These are phyloP conservation scores for Calonectria pteridis DNA, from an alignment of 2,329 filamentous ascomycete genomes.

Conservation along the genomic window DNA sequence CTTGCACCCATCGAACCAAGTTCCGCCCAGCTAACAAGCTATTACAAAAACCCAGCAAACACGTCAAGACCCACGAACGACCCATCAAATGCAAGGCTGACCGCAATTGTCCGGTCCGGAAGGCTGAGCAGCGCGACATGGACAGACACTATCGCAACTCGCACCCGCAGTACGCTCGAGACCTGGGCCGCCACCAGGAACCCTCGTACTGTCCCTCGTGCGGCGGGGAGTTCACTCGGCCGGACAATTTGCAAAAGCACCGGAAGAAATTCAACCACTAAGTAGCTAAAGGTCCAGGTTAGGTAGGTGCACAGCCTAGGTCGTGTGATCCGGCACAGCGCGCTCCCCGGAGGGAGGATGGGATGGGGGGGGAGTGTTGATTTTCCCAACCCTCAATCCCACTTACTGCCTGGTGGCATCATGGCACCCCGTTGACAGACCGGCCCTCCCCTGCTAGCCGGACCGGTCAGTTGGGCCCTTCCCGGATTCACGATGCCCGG, in stretches of 20 bases:
- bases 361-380: not conserved
- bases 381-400: not conserved
- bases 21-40: conserved; percentile 2
- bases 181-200: conserved; percentile 14
- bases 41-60: conserved; percentile 32
- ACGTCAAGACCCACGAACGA: conserved; percentile 37
- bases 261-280: conserved; percentile 28
- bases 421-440: not conserved
- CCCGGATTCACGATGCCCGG: conserved; percentile 16
- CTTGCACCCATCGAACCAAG: not conserved
- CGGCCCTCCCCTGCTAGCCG: conserved; percentile 1
- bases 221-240: conserved; percentile 25
- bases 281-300: too few relatives aligned
- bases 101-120: conserved; percentile 15
- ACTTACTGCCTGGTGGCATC: not conserved
- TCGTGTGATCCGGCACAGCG: not conserved
- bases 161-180: conserved; percentile 31
- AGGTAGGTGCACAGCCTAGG: not conserved
- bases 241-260: conserved; percentile 38
- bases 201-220: conserved; percentile 22
- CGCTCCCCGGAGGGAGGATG: not conserved
- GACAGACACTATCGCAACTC: conserved; percentile 37
- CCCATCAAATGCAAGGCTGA: conserved; percentile 40
- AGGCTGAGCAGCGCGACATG: conserved; percentile 42
- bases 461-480: not conserved